Conservation (phyloP, 78 protist species). For the Emiliania huxleyi region DNA sequence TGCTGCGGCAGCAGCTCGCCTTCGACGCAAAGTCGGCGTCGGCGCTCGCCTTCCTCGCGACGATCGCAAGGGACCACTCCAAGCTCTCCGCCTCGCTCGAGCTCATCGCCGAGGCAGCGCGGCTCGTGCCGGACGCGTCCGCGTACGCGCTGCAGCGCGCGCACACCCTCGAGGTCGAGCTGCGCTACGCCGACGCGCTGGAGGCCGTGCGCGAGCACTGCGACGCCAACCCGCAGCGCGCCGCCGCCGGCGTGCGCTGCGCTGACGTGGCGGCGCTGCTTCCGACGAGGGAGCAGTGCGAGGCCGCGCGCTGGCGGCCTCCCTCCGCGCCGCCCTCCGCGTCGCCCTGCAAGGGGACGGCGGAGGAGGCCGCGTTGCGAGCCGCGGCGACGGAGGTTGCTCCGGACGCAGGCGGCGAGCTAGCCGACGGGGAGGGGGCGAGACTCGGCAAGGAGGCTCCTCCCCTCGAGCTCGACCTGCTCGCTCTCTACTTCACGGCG, state of each 20-base stretch:
- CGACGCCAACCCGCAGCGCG: not conserved
- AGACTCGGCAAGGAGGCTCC: not conserved
- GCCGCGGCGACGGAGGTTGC: no score
- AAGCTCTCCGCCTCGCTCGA: conserved; percentile 36
- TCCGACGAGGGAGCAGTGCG: not conserved
- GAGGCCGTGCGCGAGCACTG: not conserved
- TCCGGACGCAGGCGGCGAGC: not conserved
- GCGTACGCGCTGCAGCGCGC: conserved; percentile 55
- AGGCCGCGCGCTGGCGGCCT: not conserved
- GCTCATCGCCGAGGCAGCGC: conserved; percentile 18
- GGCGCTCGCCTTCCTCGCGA: conserved; percentile 51
- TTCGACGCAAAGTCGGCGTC: not conserved
- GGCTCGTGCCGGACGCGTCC: conserved; percentile 20
- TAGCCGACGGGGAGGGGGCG: not conserved
- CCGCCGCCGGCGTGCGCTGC: not conserved
- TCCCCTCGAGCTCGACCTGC: conserved; percentile 72
- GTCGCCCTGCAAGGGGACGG: not conserved
- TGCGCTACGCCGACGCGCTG: conserved; percentile 15
- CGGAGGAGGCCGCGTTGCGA: no score
- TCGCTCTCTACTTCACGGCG: conserved; percentile 74
- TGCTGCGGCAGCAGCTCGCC: not conserved
- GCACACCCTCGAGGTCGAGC: conserved; percentile 55
- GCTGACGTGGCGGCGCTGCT: not conserved
- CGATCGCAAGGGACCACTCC: conserved; percentile 56
- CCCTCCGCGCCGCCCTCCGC: no score